Conservation (phyloP, 176 grass and related monocot species). For the Aegilops longissima region DNA sequence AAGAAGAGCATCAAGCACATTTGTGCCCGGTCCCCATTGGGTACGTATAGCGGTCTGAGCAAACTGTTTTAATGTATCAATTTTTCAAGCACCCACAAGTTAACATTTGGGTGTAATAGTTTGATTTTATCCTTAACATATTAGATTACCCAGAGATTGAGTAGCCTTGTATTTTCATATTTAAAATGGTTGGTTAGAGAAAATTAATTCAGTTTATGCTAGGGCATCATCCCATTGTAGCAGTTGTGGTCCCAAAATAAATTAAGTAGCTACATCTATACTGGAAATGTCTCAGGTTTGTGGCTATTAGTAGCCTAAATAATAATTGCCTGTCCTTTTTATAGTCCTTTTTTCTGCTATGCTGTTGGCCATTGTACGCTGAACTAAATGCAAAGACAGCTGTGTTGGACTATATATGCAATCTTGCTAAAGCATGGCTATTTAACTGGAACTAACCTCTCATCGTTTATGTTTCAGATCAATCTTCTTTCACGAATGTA, state of each 20-base stretch:
- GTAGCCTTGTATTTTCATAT: slow-evolving; percentile 3
- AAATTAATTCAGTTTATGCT: neutral
- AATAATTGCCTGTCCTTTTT: neutral
- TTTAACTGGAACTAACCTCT: slow-evolving; percentile 23
- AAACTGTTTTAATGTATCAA: neutral
- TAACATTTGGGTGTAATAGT: neutral
- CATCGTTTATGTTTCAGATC: slow-evolving; percentile 38
- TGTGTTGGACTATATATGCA: neutral
- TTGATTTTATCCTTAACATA: neutral
- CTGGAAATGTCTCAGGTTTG: neutral
- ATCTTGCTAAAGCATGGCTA: neutral
- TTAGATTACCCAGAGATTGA: neutral
- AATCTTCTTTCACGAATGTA: slow-evolving; percentile 45
- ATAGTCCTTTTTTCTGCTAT: slow-evolving; percentile 11
- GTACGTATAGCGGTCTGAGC: slow-evolving; percentile 35
- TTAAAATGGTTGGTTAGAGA: neutral
- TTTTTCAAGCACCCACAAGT: neutral
- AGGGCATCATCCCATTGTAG: neutral
- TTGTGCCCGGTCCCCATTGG: slow-evolving; percentile 45
- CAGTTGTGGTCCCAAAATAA: neutral
- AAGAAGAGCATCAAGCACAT: slow-evolving; percentile 57
- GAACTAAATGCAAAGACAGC: slow-evolving; percentile 19
- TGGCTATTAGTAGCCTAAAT: neutral
- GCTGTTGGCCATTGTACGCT: slow-evolving; percentile 16
- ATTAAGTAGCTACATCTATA: neutral